Base-by-base conservation (phyloP, 78 protist species). In the Dictyostelium intermedium region DNA sequence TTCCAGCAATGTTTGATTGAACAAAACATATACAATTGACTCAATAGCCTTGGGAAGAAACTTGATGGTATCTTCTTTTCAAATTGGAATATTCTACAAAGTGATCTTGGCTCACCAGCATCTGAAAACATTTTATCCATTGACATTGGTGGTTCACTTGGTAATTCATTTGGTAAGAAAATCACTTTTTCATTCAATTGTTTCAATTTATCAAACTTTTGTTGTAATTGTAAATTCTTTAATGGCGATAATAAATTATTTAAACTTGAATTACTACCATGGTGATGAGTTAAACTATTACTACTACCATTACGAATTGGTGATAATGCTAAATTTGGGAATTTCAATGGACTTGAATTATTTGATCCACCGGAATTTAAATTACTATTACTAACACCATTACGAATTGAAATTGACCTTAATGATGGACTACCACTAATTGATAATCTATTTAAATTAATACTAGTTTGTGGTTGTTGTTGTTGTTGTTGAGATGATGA, bases 21-120 rank as follows among this genome's bases (percentile, higher is more conserved):
- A 14, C 93, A 87, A 50, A 87, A 78, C 93, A 78, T 79, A 50
- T 78, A 87, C 27, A 87, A 78, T 45, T 87, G 93, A 45, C 82
- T 61, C 1, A 78, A 39, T 5, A 87, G 41, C 7, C 93, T 7
- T 10, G 66, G 78, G 53, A 87, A 87, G 43, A 87, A 87, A 30
- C 69, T 35, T 14, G 66, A 20, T 41, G 93, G 93, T 25, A 87
- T 87, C 78, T 79, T 87, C 9, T 37, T 23, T 41, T 76, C 93
- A 30, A 87, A 87, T 20, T 56, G 79, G 70, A 47, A 87, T 69
- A 87, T 79, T 34, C 93, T 77, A 78, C 93, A 41, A 16, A 87
- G 23, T 0, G 70, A 30, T 25, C 93, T 18, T 50, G 84, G 79
- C 25, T 87, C 76, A 27, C 69, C 39, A 14, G 32, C 60, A 6